These are phyloP conservation scores for Clitoria ternatea DNA, from an alignment of 306 rosid genomes.

Conservation along the genomic window DNA sequence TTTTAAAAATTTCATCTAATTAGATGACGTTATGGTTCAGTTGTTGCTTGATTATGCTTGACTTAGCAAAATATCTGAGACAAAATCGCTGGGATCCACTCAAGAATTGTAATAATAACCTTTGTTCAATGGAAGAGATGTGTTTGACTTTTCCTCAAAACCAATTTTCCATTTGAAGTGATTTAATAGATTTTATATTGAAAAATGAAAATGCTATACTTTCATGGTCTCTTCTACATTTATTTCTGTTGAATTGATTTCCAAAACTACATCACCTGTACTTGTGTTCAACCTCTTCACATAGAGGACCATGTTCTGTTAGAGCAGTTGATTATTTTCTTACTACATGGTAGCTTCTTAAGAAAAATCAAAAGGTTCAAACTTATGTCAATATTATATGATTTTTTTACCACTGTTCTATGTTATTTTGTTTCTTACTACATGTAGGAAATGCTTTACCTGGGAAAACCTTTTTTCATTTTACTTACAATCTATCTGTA, in stretches of 20 bases:
- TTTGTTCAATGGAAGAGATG: background rate
- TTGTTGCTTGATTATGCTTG: conserved; percentile 8
- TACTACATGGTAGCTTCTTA: conserved; percentile 5
- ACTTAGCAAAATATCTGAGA: conserved; percentile 15
- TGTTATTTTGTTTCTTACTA: background rate
- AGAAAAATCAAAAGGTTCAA: background rate
- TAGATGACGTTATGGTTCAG: background rate
- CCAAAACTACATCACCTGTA: background rate
- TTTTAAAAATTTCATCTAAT: background rate
- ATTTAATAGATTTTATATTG: background rate
- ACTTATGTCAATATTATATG: background rate
- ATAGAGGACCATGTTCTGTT: background rate
- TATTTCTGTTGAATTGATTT: conserved; percentile 1
- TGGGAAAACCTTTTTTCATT: background rate
- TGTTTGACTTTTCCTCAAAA: background rate
- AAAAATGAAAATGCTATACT: background rate
- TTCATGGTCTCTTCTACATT: background rate
- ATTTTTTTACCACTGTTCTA: background rate
- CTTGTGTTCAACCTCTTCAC: background rate
- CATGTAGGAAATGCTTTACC: conserved; percentile 4
- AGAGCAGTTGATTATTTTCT: conserved; percentile 1
- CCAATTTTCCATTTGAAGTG: conserved; percentile 1
- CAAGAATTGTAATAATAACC: background rate
- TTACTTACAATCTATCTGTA: conserved; percentile 32
- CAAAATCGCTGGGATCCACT: background rate